Percentiles rank a stretch among this genome's conserved stretches.
These are phyloP conservation scores for Phoma sp. DNA, from an alignment of 2,329 filamentous ascomycete species.

Conservation along the genomic window DNA sequence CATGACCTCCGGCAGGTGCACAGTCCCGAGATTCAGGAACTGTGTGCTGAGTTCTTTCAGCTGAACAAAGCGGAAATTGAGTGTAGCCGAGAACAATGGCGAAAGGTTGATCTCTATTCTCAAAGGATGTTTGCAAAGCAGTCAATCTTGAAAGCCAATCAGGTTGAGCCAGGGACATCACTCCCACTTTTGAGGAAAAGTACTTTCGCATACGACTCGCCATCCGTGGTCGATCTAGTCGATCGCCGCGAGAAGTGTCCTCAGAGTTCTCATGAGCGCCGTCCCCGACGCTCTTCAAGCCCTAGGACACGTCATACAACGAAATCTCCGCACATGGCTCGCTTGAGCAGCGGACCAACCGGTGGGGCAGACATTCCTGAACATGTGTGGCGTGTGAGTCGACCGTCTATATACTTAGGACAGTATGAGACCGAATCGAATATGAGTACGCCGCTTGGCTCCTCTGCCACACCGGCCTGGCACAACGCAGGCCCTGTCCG, in stretches of 20 bases:
- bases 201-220: background rate
- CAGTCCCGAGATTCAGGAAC: conserved; percentile 20
- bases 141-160: background rate
- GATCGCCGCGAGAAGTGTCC: background rate
- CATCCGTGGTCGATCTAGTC: background rate
- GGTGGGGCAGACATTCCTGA: conserved; percentile 18
- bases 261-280: background rate
- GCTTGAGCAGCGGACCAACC: background rate
- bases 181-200: background rate
- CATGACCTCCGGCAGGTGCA: conserved; percentile 3
- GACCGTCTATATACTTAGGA: conserved; percentile 17
- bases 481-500: background rate
- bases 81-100: conserved; percentile 24
- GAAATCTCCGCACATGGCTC: no score
- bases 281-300: background rate
- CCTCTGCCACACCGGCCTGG: background rate
- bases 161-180: no score
- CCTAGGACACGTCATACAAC: background rate
- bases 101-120: background rate
- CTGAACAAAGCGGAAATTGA: background rate
- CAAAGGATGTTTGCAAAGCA: background rate
- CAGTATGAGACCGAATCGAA: background rate
- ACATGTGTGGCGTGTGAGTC: conserved; percentile 21
- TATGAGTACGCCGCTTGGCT: conserved; percentile 25
- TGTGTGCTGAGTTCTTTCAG: conserved; percentile 24